Conservation (phyloP, 352 stramenopile genomes). For the Globisporangium yorkense region DNA sequence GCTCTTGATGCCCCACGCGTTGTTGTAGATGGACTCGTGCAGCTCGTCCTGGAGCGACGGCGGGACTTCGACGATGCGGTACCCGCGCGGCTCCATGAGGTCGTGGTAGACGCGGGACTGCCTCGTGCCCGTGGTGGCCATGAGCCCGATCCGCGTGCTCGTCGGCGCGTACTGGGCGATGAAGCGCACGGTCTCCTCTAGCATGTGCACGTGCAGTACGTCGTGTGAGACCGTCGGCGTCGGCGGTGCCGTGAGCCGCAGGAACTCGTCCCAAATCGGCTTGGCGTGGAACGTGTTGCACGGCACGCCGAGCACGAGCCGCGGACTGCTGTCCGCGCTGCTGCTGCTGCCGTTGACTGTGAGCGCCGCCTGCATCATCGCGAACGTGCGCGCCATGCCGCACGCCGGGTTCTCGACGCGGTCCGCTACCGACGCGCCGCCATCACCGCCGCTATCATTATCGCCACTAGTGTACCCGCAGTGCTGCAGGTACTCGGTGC, state of each 20-base stretch:
- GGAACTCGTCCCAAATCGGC: slow-evolving; percentile 69
- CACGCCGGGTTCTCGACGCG: slow-evolving; percentile 59
- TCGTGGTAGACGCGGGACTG: slow-evolving; percentile 65
- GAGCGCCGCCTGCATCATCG: slow-evolving; percentile 57
- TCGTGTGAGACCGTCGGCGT: slow-evolving; percentile 6
- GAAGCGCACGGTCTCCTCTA: slow-evolving; percentile 63
- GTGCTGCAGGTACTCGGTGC: slow-evolving; percentile 51
- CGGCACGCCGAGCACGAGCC: slow-evolving; percentile 52
- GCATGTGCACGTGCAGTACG: slow-evolving; percentile 50
- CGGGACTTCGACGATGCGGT: slow-evolving; percentile 46
- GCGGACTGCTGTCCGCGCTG: slow-evolving; percentile 11
- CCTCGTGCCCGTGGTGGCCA: slow-evolving; percentile 65
- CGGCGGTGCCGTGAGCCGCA: slow-evolving; percentile 25
- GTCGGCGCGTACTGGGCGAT: slow-evolving; percentile 37
- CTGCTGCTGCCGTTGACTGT: slow-evolving; percentile 1
- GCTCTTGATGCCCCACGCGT: slow-evolving; percentile 69
- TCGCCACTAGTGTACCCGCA: slow-evolving; percentile 2
- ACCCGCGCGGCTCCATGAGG: slow-evolving; percentile 54
- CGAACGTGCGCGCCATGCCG: slow-evolving; percentile 70
- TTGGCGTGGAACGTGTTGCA: slow-evolving; percentile 77
- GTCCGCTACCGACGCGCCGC: neutral
- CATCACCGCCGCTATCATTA: neutral
- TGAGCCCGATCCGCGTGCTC: slow-evolving; percentile 45
- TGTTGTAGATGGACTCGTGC: slow-evolving; percentile 73
- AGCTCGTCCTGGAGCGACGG: slow-evolving; percentile 46